A percentile compares a stretch with the other conserved stretches of the same genome.
Conservation (phyloP, 352 stramenopile genomes). For the Globisporangium rhizosaccharum region DNA sequence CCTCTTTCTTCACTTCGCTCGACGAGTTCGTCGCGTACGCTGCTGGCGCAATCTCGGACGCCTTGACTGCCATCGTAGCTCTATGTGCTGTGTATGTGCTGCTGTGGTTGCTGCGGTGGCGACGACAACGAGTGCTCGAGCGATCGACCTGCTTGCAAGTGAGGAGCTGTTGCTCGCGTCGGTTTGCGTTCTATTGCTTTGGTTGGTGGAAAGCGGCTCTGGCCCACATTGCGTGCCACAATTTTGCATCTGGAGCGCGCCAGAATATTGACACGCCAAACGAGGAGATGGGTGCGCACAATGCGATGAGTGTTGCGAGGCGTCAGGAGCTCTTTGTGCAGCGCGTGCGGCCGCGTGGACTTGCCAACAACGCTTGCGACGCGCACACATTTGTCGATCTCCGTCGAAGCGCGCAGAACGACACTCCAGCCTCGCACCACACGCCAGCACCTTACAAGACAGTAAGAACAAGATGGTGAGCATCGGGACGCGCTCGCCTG, state of each 20-base stretch:
- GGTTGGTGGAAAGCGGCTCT: too few species aligned
- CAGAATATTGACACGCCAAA: too few species aligned
- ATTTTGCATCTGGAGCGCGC: too few species aligned
- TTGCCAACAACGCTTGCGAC: too few species aligned
- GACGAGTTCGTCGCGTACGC: slow-evolving; percentile 56
- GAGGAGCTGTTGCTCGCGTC: not conserved
- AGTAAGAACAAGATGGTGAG: slow-evolving; percentile 26
- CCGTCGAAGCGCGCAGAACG: slow-evolving; percentile 6
- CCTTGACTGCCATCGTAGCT: slow-evolving; percentile 60
- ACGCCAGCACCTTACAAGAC: not conserved
- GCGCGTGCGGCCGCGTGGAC: too few species aligned
- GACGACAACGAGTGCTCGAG: not conserved
- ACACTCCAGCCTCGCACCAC: not conserved
- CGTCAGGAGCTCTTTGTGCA: too few species aligned
- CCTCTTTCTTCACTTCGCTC: slow-evolving; percentile 70
- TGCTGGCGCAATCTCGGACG: slow-evolving; percentile 74
- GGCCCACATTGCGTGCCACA: too few species aligned
- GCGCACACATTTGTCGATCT: not conserved
- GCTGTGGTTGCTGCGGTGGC: slow-evolving; percentile 1
- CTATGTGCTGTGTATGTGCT: slow-evolving; percentile 3
- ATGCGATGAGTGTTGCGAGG: too few species aligned
- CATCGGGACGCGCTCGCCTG: slow-evolving; percentile 73
- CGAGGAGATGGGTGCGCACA: too few species aligned
- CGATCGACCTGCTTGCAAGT: not conserved
- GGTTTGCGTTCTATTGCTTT: too few species aligned